Evolutionary conservation across 2,329 filamentous ascomycete genomes (phyloP), one percentile per base, ranked within the genome.

Genomic region (Diaporthe velutina): DNA sequence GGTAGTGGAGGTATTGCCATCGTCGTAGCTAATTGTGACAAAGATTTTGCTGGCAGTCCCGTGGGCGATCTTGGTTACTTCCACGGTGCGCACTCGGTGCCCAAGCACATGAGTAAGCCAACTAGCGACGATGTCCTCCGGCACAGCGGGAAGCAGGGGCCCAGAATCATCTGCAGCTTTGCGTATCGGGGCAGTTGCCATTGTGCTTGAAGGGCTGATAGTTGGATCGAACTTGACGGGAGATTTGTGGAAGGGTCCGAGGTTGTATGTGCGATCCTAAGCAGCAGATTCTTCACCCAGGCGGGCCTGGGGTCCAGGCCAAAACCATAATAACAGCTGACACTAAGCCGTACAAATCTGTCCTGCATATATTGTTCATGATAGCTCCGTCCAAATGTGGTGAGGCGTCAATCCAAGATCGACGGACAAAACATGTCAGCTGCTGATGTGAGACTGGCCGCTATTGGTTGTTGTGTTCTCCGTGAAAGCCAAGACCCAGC

Each of bases 11-110:
- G 78, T 57, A 25, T 66, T 58, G 7, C 74, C 80, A 42, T 81
- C 66, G 35, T 81, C 78, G 74, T 82, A 83, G 0, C 77, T 77
- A 50, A 83, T 77, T 30, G 76, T 73, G 75, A 77, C 80, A 70
- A 82, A 81, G 13, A 82, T 71, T 75, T 81, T 81, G 75, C 78
- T 79, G 30, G 71, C 80, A 19, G 80, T 81, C 33, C 79, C 79
- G 40, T 77, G 80, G 58, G 79, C 80, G 5, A 66, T 74, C 17
- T 77, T 64, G 1, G 78, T 80, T 19, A 78, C 70, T 30, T 75
- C 57, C 64, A 79, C 48, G 4, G 79, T 80, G 50, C 77, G 79
- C 74, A 82, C 75, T 67, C 76, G 77, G 13, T 81, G 78, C 19
- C 78, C 80, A 4, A 82, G 76, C 54, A 78, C 80, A n/a, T 76